Base-by-base conservation (phyloP, 1,284 basidiomycete species). In the Grifola frondosa region DNA sequence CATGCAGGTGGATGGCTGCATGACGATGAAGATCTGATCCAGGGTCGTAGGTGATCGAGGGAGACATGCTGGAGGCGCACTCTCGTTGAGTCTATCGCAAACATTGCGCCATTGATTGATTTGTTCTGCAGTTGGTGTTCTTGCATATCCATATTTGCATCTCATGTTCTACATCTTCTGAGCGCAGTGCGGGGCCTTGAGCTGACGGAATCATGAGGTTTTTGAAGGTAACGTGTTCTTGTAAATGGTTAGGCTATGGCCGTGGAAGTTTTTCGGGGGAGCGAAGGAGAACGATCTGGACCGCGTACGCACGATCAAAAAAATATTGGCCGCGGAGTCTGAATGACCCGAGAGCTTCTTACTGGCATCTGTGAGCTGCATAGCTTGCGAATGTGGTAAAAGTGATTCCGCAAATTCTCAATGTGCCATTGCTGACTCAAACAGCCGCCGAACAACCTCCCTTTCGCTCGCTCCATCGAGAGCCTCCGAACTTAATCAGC, bases 1-100 rank as follows among this genome's bases (percentile, higher is more conserved):
- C 23, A 9, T 36, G 31, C 45, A 58, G 56, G 54, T 58, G 54
- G 56, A 53, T 53, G 41, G 40, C 46, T 53, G 54, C 43, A 17
- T 49, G 50, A 42, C 48, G 53, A 50, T 54, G 46, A 52, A 30
- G 40, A 41, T 42, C 39, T 42, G 33, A 28, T 15, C 16, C 5
- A 9, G 15, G 13, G 21, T 5, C 25, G 16, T 10, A 12, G 15
- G 8, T 3, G 21, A 24, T 15, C 22, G 22, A 36, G 6, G 23
- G 39, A 37, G 25, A 33, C 23, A 34, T 34, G 31, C 17, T 31
- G 24, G 20, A 24, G 35, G 24, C 41, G 34, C 19, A 43, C 33
- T 43, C 22, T 29, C 39, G 34, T 6, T 35, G 35, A 42, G 35
- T 23, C 42, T 40, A 49, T 49, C 46, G 42, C 21, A 17, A 31